Base-by-base conservation (phyloP, 768 basidiomycete species). In the Pleurotus djamor region DNA sequence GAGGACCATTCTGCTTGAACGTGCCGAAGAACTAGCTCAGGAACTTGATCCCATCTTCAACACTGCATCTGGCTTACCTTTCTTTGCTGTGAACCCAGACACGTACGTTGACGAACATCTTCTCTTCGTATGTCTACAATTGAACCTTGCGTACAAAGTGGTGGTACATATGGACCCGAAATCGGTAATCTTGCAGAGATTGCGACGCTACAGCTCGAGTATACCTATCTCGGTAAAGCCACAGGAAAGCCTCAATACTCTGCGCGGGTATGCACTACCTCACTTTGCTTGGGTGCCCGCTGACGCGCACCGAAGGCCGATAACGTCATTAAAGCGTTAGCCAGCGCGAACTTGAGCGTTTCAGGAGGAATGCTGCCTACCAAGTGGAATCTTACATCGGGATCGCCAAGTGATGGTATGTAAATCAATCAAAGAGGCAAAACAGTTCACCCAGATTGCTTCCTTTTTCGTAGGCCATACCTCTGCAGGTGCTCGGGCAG, bases 121-220 rank as follows among this genome's bases (percentile, higher is more conserved):
- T 28, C 21, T 28, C 21, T 28, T 3, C 21, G 21, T 28, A 28
- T 28, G 21, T 5, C 33, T n/a, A 14, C 14, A 6, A 21, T 9
- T 28, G 3, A 35, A 12, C 10, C 48, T 59, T 50, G 8, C 32
- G 7, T 51, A 38, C 38, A 16, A 13, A 77, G 75, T n/a, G 73
- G 72, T 14, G 52, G 75, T 52, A 73, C 61, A 61, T 69, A 58
- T 4, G 77, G 79, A 0, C 60, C 69, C 0, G 71, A 74, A 54
- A 67, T 76, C 12, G 80, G 79, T 12, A 66, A 78, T 8, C 70
- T 89, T 14, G 91, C 94, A 0, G 94, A 97, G 70, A 85, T 94
- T 44, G 90, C 85, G 2, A 91, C 84, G 45, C 76, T 89, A 56
- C 92, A 95, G 67, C 69, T 96, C 50, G 95, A 96, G 70, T 91